Percentiles rank a stretch among this genome's conserved stretches.
phyloP scores from a whole-genome alignment of 2,329 filamentous ascomycete species.

The Pseudocercospora eumusae region DNA sequence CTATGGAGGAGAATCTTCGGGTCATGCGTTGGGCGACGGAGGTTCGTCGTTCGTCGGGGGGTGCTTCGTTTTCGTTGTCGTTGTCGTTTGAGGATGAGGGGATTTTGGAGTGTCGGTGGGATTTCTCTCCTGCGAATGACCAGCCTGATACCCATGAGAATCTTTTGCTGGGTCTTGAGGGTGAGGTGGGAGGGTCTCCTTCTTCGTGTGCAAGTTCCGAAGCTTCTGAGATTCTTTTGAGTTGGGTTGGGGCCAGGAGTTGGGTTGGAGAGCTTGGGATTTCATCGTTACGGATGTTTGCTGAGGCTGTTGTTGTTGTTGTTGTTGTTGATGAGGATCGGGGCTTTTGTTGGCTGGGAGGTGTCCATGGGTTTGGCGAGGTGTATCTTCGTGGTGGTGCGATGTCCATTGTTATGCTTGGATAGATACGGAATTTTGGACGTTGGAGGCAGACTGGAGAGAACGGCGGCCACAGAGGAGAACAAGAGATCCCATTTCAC shows the following conservation, averaged over 20 bases:
- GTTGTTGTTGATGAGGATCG: neutral
- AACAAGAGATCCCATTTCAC: neutral
- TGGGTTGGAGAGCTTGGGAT: neutral
- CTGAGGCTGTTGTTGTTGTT: too few species aligned
- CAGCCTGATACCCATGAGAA: conserved; percentile 21
- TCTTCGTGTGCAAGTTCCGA: neutral
- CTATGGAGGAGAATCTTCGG: conserved; percentile 14
- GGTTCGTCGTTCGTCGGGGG: neutral
- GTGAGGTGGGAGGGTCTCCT: neutral
- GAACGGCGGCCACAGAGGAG: conserved; percentile 6
- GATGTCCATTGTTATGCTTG: neutral
- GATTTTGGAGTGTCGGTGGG: conserved; percentile 4
- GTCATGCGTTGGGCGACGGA: conserved; percentile 7
- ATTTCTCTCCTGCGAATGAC: conserved; percentile 13
- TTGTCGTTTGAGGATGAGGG: neutral
- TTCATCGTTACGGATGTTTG: neutral
- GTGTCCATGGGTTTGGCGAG: conserved; percentile 3
- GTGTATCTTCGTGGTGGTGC: conserved; percentile 1
- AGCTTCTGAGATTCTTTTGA: neutral
- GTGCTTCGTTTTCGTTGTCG: neutral
- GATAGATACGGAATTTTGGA: too few species aligned
- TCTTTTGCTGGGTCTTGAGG: conserved; percentile 11
- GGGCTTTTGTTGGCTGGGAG: neutral
- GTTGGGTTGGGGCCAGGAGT: neutral
- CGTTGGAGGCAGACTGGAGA: neutral